Evolutionary conservation across 1,284 basidiomycete genomes (phyloP).

Genomic region (Kalmanozyma brasiliensis): DNA sequence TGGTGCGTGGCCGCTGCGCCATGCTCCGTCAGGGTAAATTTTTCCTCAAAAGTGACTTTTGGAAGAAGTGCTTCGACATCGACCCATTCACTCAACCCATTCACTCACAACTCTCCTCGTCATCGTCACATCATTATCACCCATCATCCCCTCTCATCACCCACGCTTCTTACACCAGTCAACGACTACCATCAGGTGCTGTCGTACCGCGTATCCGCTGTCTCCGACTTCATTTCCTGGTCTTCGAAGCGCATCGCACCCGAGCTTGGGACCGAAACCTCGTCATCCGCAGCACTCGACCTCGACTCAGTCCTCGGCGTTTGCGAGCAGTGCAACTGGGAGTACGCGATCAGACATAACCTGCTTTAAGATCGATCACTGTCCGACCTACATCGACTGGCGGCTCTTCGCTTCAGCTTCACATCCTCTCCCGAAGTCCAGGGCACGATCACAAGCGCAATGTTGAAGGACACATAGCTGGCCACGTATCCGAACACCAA

Average conservation of each 20-base stretch:
- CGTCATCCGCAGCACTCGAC: not conserved
- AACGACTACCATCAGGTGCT: too few relatives aligned
- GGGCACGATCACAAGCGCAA: not conserved
- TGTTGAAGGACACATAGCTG: conserved; percentile 3
- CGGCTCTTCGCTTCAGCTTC: too few relatives aligned
- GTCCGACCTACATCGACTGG: too few relatives aligned
- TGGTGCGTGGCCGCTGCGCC: conserved; percentile 16
- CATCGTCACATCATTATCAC: not conserved
- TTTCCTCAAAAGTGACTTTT: conserved; percentile 25
- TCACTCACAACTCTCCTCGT: not conserved
- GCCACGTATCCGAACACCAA: not conserved
- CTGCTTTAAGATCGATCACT: too few relatives aligned
- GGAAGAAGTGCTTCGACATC: conserved; percentile 3
- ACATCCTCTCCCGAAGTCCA: not conserved
- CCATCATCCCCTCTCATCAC: not conserved
- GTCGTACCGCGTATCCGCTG: too few relatives aligned
- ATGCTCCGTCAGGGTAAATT: conserved; percentile 7
- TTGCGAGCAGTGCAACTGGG: too few relatives aligned
- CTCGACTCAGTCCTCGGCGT: not conserved
- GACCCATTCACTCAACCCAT: not conserved
- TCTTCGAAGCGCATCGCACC: too few relatives aligned
- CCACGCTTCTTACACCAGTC: too few relatives aligned
- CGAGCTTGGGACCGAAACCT: too few relatives aligned
- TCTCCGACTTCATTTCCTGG: too few relatives aligned
- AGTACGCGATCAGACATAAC: too few relatives aligned